phyloP scores from a whole-genome alignment of 2,329 filamentous ascomycete species.

The Colletotrichum sp. region DNA sequence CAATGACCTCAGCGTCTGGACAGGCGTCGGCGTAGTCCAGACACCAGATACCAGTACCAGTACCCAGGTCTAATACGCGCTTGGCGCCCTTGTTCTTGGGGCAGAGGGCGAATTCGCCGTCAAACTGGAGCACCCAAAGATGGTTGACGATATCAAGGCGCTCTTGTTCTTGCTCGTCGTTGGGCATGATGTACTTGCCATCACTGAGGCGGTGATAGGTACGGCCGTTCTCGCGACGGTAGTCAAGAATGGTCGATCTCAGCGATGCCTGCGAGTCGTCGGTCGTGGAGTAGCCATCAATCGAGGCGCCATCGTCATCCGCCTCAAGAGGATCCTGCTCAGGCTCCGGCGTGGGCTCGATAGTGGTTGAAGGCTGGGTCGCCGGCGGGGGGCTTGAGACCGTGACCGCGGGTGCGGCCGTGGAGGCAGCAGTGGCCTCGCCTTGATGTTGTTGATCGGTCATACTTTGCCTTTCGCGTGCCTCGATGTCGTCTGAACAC shows the following conservation, averaged over 20 bases:
- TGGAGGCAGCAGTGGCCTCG: not conserved
- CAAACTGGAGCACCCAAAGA: slow-evolving; percentile 32
- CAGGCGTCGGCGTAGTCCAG: slow-evolving; percentile 2
- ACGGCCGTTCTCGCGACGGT: slow-evolving; percentile 7
- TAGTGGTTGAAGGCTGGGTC: not conserved
- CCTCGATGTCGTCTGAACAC: not conserved
- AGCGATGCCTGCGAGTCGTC: not conserved
- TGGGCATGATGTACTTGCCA: slow-evolving; percentile 28
- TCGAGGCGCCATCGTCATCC: not conserved
- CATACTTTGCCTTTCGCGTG: not conserved
- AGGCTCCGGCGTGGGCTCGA: not conserved
- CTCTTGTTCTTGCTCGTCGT: slow-evolving; percentile 21
- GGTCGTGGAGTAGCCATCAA: not conserved
- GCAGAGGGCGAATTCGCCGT: slow-evolving; percentile 29
- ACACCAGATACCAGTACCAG: slow-evolving; percentile 7
- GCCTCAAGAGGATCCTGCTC: not conserved
- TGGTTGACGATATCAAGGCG: slow-evolving; percentile 37
- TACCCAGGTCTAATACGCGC: slow-evolving; percentile 19
- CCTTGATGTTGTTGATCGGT: not conserved
- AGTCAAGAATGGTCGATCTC: not conserved
- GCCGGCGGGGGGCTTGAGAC: not conserved
- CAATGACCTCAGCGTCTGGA: slow-evolving; percentile 19
- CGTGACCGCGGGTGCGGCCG: not conserved
- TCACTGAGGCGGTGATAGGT: slow-evolving; percentile 22
- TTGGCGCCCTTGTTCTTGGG: slow-evolving; percentile 26